Percentiles rank a stretch among this genome's conserved stretches.
Conservation (phyloP, 306 rosid genomes). For the Cicer pinnatifidum region DNA sequence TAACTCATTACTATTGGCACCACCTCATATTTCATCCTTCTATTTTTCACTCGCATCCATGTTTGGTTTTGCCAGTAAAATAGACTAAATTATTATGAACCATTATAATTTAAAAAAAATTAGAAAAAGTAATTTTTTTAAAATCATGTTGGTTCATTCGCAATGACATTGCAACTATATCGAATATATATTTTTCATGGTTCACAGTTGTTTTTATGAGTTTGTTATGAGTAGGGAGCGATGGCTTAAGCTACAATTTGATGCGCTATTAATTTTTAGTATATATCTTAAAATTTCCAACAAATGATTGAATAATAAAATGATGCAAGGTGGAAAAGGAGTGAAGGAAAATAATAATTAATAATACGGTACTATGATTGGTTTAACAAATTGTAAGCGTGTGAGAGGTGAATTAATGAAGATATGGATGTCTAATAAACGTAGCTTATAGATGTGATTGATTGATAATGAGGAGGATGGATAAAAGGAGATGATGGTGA, state of each 20-base stretch:
- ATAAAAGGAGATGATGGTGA: constrained; percentile 40
- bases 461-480: neutral
- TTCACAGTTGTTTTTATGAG: too few relatives aligned
- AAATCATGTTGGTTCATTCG: too few relatives aligned
- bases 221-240: neutral
- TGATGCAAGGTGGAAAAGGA: neutral
- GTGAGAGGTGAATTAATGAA: constrained; percentile 25
- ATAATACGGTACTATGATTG: neutral
- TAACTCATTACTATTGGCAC: too few relatives aligned
- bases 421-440: neutral
- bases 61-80: too few relatives aligned
- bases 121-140: too few relatives aligned
- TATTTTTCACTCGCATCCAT: too few relatives aligned
- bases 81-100: too few relatives aligned
- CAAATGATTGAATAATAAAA: neutral
- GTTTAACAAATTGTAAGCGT: neutral
- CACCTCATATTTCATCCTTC: too few relatives aligned
- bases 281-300: neutral
- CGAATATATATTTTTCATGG: too few relatives aligned
- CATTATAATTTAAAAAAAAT: too few relatives aligned
- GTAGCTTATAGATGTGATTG: neutral
- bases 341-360: neutral
- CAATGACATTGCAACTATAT: too few relatives aligned
- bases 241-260: neutral
- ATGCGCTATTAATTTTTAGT: neutral